These are phyloP conservation scores for Ampelomyces quisqualis DNA, from an alignment of 2,329 filamentous ascomycete genomes.

Conservation along the genomic window DNA sequence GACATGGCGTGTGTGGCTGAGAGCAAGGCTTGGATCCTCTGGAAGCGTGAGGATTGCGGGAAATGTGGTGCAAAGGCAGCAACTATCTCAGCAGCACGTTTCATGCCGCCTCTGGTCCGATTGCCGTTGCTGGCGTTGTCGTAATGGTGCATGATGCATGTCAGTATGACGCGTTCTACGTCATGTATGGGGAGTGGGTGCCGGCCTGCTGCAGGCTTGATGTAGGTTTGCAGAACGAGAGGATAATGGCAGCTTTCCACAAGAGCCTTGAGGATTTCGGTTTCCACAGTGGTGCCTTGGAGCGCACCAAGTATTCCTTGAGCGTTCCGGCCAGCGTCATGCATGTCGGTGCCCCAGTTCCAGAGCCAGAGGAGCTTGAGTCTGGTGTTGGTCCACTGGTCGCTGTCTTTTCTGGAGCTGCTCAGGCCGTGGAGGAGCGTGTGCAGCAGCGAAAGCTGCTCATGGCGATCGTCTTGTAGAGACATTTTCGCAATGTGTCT, in stretches of 20 bases:
- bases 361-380: slow-evolving; percentile 71
- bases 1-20: slow-evolving; percentile 73
- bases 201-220: slow-evolving; percentile 59
- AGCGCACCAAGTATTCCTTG: slow-evolving; percentile 61
- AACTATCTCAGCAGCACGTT: slow-evolving; percentile 65
- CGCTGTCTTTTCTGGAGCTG: slow-evolving; percentile 61
- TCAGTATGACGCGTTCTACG: slow-evolving; percentile 62
- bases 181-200: slow-evolving; percentile 52
- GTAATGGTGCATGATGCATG: slow-evolving; percentile 68
- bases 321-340: slow-evolving; percentile 41
- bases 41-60: slow-evolving; percentile 53
- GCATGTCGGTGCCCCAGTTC: slow-evolving; percentile 63
- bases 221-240: slow-evolving; percentile 57
- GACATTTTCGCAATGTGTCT: slow-evolving; percentile 58
- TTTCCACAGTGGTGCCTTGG: slow-evolving; percentile 62
- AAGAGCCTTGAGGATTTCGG: slow-evolving; percentile 68
- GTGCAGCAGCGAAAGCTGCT: slow-evolving; percentile 62
- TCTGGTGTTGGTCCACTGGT: slow-evolving; percentile 52
- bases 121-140: slow-evolving; percentile 84
- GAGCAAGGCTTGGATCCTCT: slow-evolving; percentile 64
- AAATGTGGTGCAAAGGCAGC: slow-evolving; percentile 64
- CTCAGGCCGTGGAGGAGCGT: slow-evolving; percentile 60
- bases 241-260: slow-evolving; percentile 64
- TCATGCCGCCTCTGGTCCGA: slow-evolving; percentile 71
- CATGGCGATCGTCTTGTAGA: slow-evolving; percentile 62